A percentile compares a stretch with the other conserved stretches of the same genome.
These are phyloP conservation scores for Tetrastigma voinierianum DNA, from an alignment of 164 flowering plant species.

Conservation along the genomic window DNA sequence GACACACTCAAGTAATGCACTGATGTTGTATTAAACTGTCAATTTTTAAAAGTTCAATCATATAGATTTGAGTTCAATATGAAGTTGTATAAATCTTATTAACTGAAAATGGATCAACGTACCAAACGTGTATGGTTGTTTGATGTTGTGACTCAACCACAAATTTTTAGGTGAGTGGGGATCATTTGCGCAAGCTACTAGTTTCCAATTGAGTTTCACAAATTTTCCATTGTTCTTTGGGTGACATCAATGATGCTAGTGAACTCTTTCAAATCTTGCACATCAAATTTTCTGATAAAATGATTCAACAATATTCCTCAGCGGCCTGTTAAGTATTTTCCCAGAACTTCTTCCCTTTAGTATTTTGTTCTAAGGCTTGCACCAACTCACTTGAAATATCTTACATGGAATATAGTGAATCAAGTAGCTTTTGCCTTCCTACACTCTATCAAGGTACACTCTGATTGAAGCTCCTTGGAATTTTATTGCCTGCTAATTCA, in stretches of 20 bases:
- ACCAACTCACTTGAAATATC: slow-evolving; percentile 23
- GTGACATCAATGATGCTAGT: slow-evolving; percentile 35
- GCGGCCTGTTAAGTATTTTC: slow-evolving; percentile 32
- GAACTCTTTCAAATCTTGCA: slow-evolving; percentile 22
- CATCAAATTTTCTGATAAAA: slow-evolving; percentile 17
- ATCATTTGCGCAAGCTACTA: slow-evolving; percentile 27
- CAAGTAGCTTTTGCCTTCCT: slow-evolving; percentile 20
- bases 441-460: background rate
- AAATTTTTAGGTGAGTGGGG: slow-evolving; percentile 13
- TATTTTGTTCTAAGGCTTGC: slow-evolving; percentile 27
- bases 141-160: slow-evolving; percentile 33
- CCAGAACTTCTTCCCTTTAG: slow-evolving; percentile 27
- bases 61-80: too few species aligned
- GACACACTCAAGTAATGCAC: too few species aligned
- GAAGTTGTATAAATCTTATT: too few species aligned
- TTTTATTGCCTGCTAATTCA: background rate
- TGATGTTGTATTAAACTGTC: too few species aligned
- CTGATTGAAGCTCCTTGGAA: slow-evolving; percentile 1
- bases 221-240: slow-evolving; percentile 23
- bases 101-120: background rate
- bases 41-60: too few species aligned
- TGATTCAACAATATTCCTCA: slow-evolving; percentile 24
- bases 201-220: slow-evolving; percentile 21
- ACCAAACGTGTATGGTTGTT: slow-evolving; percentile 27
- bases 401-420: slow-evolving; percentile 15